Evolutionary conservation across 108 stramenopile genomes (phyloP).

Genomic region (Nitzschia palea): DNA sequence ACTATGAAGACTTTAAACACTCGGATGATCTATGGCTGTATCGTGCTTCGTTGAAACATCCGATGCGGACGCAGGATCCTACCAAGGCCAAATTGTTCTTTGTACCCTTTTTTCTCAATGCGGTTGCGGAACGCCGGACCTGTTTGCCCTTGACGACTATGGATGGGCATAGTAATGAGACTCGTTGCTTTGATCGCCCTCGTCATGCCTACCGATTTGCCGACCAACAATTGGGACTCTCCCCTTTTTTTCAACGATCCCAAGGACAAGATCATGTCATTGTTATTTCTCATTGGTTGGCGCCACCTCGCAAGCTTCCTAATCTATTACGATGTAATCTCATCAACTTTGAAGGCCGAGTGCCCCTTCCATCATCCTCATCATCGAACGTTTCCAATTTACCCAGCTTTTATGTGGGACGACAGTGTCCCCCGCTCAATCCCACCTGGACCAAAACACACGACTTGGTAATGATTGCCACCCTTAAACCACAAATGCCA

Average conservation of each 20-base stretch:
- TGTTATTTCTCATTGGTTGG: slow-evolving; percentile 18
- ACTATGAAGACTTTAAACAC: slow-evolving; percentile 13
- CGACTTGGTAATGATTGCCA: slow-evolving; percentile 25
- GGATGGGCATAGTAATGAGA: neutral
- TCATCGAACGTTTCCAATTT: neutral
- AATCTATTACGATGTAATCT: slow-evolving; percentile 17
- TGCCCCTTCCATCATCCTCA: neutral
- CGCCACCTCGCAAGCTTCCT: neutral
- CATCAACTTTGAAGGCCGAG: slow-evolving; percentile 18
- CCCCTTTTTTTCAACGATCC: slow-evolving; percentile 14
- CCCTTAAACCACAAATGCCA: neutral
- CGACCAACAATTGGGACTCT: neutral
- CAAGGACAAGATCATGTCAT: slow-evolving; percentile 26
- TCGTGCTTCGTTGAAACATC: slow-evolving; percentile 15
- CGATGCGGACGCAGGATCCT: slow-evolving; percentile 32
- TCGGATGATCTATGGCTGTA: slow-evolving; percentile 31
- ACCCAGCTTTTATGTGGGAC: slow-evolving; percentile 17
- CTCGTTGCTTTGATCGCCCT: neutral
- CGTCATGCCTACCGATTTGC: slow-evolving; percentile 1
- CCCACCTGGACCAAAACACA: neutral
- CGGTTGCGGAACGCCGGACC: neutral
- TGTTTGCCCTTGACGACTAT: neutral
- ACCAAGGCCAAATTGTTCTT: slow-evolving; percentile 31
- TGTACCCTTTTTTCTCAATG: slow-evolving; percentile 25
- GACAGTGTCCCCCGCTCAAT: neutral